A percentile compares a stretch with the other conserved stretches of the same genome.
phyloP scores from a whole-genome alignment of 257 asterid genomes.

The Forsythia suspensa region DNA sequence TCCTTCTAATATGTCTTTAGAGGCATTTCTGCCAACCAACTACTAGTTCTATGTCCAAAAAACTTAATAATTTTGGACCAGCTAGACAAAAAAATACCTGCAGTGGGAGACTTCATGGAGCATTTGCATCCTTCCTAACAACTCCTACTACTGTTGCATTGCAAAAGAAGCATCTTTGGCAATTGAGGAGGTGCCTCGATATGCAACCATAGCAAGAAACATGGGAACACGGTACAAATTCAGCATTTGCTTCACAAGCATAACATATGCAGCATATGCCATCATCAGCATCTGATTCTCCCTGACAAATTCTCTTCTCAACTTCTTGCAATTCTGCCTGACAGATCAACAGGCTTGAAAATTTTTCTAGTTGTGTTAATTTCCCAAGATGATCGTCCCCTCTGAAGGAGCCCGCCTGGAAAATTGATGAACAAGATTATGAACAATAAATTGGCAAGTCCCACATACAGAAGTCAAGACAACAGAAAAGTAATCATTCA shows the following conservation, averaged over 20 bases:
- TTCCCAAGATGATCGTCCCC: slow-evolving; percentile 57
- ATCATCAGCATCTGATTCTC: slow-evolving; percentile 51
- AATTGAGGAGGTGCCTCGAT: slow-evolving; percentile 81
- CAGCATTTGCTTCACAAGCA: slow-evolving; percentile 53
- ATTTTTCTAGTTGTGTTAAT: slow-evolving; percentile 59
- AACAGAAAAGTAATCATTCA: neutral
- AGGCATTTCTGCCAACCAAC: neutral
- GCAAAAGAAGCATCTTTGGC: slow-evolving; percentile 96
- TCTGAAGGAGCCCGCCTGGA: slow-evolving; percentile 63
- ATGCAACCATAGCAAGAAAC: slow-evolving; percentile 85
- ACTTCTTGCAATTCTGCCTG: slow-evolving; percentile 49
- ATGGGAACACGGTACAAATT: slow-evolving; percentile 73
- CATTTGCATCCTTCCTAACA: slow-evolving; percentile 27
- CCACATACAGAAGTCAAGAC: neutral
- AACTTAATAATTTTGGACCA: neutral
- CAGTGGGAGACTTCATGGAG: slow-evolving; percentile 15
- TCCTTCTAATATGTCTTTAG: neutral
- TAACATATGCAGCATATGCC: slow-evolving; percentile 84
- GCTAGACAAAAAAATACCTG: slow-evolving; percentile 6
- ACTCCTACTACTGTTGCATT: slow-evolving; percentile 68
- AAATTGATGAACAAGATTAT: slow-evolving; percentile 12
- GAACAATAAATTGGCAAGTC: slow-evolving; percentile 11
- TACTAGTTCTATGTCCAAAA: slow-evolving; percentile 17
- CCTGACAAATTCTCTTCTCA: slow-evolving; percentile 36
- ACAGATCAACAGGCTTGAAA: slow-evolving; percentile 59